A percentile compares a stretch with the other conserved stretches of the same genome.
phyloP scores from a whole-genome alignment of 306 rosid species.

The Rubus parviflorus region DNA sequence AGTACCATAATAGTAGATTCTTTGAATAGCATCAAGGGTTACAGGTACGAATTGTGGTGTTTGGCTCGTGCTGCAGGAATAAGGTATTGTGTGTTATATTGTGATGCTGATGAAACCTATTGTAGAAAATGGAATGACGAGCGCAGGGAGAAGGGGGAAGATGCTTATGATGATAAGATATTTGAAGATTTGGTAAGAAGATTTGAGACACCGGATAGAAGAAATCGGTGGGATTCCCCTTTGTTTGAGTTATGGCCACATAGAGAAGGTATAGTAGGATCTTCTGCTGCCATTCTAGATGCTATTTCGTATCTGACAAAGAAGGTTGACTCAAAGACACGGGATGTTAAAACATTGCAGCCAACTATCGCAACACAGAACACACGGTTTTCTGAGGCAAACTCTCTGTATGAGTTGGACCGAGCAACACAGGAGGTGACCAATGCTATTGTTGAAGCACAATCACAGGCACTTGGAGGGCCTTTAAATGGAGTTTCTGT shows the following conservation, averaged over 20 bases:
- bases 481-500: conserved; percentile 66
- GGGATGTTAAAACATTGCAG: conserved; percentile 81
- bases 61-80: conserved; percentile 87
- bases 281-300: conserved; percentile 58
- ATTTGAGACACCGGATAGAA: conserved; percentile 82
- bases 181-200: conserved; percentile 82
- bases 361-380: conserved; percentile 93
- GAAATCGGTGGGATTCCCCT: conserved; percentile 95
- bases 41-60: conserved; percentile 94
- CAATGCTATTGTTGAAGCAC: conserved; percentile 79
- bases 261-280: conserved; percentile 57
- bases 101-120: conserved; percentile 65
- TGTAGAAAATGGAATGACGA: conserved; percentile 83
- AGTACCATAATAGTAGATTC: conserved; percentile 73
- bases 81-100: conserved; percentile 77
- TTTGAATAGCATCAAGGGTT: conserved; percentile 88
- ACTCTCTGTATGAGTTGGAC: conserved; percentile 81
- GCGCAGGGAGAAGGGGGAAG: conserved; percentile 68
- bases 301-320: conserved; percentile 68
- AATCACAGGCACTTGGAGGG: conserved; percentile 80
- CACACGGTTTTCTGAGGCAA: conserved; percentile 64
- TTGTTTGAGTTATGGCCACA: conserved; percentile 81
- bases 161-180: conserved; percentile 55
- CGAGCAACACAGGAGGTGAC: conserved; percentile 86
- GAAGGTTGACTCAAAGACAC: conserved; percentile 65